phyloP scores from a whole-genome alignment of 1,139 yeast species.

The Geotrichum phurueaensis region DNA sequence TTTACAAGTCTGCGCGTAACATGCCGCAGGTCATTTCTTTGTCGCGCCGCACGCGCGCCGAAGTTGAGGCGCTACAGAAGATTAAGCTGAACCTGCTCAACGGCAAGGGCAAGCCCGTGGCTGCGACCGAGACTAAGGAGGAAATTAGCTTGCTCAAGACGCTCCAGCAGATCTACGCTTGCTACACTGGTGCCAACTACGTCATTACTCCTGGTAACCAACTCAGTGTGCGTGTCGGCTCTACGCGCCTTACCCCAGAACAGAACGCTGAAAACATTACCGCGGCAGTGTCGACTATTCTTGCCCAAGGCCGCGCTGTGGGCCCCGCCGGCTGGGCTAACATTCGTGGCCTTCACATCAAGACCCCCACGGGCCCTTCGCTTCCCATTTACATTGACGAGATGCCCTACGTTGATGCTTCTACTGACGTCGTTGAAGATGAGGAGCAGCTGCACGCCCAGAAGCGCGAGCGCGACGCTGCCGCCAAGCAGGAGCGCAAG shows the following conservation, averaged over 20 bases:
- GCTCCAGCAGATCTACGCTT: slow-evolving; percentile 49
- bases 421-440: slow-evolving; percentile 36
- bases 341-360: slow-evolving; percentile 60
- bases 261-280: slow-evolving; percentile 49
- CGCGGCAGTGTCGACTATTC: slow-evolving; percentile 49
- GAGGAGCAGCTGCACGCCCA: slow-evolving; percentile 30
- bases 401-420: slow-evolving; percentile 44
- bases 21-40: slow-evolving; percentile 13
- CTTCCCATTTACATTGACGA: slow-evolving; percentile 75
- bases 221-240: slow-evolving; percentile 63
- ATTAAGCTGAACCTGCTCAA: slow-evolving; percentile 19
- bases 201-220: slow-evolving; percentile 72
- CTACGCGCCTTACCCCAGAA: slow-evolving; percentile 37
- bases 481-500: slow-evolving; percentile 34
- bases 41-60: slow-evolving; percentile 11
- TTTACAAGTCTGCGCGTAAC: slow-evolving; percentile 46
- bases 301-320: slow-evolving; percentile 31
- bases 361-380: slow-evolving; percentile 69
- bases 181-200: slow-evolving; percentile 54
- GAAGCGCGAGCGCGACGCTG: slow-evolving; percentile 26
- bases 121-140: slow-evolving; percentile 42
- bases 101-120: slow-evolving; percentile 35
- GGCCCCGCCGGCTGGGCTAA: slow-evolving; percentile 37
- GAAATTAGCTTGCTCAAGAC: slow-evolving; percentile 36
- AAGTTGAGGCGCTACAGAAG: slow-evolving; percentile 15